Evolutionary conservation across 352 stramenopile genomes (phyloP).

Genomic region (Pythium rhizo-oryzae): DNA sequence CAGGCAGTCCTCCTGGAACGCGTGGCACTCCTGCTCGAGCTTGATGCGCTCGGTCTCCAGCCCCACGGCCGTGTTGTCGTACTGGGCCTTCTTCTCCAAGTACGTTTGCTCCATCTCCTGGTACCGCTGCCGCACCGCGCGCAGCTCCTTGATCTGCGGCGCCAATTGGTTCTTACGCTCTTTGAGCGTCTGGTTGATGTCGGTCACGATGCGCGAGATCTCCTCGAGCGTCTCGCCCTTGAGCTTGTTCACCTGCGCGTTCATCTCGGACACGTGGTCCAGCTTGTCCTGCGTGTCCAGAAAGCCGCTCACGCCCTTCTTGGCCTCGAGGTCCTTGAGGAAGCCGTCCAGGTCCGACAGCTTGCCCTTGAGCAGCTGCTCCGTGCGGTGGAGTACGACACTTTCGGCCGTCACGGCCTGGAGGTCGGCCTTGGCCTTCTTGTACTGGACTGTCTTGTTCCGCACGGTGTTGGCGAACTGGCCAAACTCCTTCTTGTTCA

Average conservation of each 20-base stretch:
- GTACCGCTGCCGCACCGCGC: slow-evolving; percentile 85
- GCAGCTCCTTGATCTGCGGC: slow-evolving; percentile 92
- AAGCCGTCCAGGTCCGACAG: slow-evolving; percentile 86
- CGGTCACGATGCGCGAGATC: slow-evolving; percentile 90
- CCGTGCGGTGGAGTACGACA: slow-evolving; percentile 91
- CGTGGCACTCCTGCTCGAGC: slow-evolving; percentile 89
- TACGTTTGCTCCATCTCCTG: slow-evolving; percentile 91
- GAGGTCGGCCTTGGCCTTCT: slow-evolving; percentile 90
- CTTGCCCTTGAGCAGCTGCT: slow-evolving; percentile 90
- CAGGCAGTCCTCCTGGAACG: slow-evolving; percentile 88
- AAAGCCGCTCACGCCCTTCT: slow-evolving; percentile 87
- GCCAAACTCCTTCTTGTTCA: slow-evolving; percentile 90
- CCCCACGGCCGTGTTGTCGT: slow-evolving; percentile 88
- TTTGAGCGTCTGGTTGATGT: slow-evolving; percentile 92
- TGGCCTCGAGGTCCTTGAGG: slow-evolving; percentile 79
- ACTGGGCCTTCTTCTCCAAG: slow-evolving; percentile 85
- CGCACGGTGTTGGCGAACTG: slow-evolving; percentile 88
- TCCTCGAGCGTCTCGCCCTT: slow-evolving; percentile 95
- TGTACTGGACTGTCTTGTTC: slow-evolving; percentile 93
- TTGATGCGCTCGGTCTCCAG: slow-evolving; percentile 90
- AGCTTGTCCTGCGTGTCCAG: slow-evolving; percentile 88
- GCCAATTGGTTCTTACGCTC: slow-evolving; percentile 92
- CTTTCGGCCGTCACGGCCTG: slow-evolving; percentile 82
- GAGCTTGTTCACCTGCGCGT: slow-evolving; percentile 87
- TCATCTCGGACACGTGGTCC: slow-evolving; percentile 87